Evolutionary conservation across 345 rosid genomes (phyloP).

Genomic region (Hibiscus tridactylites): DNA sequence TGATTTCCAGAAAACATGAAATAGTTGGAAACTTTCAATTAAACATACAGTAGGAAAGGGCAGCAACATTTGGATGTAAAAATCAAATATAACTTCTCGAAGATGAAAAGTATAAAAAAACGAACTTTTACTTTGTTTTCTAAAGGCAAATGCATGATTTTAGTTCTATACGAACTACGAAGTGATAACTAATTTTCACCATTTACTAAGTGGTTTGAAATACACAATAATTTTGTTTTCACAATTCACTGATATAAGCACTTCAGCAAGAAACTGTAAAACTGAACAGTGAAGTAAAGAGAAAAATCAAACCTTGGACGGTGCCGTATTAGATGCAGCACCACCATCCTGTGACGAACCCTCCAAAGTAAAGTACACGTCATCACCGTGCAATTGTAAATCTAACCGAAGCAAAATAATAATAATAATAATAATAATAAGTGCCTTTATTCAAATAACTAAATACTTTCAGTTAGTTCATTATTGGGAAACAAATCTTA

Average conservation of each 20-base stretch:
- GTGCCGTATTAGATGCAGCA: constrained; percentile 21
- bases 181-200: background rate
- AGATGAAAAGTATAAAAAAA: background rate
- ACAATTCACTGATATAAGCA: too few relatives aligned
- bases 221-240: too few relatives aligned
- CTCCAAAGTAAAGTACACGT: constrained; percentile 69
- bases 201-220: too few relatives aligned
- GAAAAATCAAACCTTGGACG: constrained; percentile 40
- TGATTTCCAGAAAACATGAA: constrained; percentile 16
- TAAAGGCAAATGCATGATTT: background rate
- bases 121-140: too few relatives aligned
- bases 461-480: background rate
- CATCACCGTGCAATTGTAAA: constrained; percentile 83
- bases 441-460: background rate
- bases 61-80: background rate
- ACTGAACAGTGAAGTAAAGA: background rate
- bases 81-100: background rate
- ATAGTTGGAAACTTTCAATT: background rate
- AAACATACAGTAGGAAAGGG: background rate
- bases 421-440: background rate
- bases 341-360: constrained; percentile 37
- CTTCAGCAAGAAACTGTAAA: background rate
- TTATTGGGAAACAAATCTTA: constrained; percentile 15
- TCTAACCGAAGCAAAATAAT: constrained; percentile 26
- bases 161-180: background rate